These are phyloP conservation scores for Avena sativa DNA, from an alignment of 176 grass and related monocot species.

Conservation along the genomic window DNA sequence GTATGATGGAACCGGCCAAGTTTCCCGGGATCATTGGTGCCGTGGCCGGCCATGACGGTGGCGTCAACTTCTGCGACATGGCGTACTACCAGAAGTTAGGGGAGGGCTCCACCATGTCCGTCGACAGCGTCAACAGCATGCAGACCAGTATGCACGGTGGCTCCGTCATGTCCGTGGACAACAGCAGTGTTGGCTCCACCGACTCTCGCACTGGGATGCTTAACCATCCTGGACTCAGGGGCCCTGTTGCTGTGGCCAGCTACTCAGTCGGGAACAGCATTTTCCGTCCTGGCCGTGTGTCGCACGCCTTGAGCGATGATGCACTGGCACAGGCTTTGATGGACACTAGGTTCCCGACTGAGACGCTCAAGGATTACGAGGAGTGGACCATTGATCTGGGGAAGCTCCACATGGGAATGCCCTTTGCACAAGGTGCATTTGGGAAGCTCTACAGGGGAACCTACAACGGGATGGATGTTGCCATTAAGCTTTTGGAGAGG, in stretches of 20 bases:
- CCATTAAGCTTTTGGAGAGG: conserved; percentile 82
- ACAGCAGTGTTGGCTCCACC: conserved; percentile 68
- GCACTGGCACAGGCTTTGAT: conserved; percentile 82
- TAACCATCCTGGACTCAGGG: conserved; percentile 63
- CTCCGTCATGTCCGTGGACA: conserved; percentile 63
- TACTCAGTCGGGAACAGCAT: conserved; percentile 69
- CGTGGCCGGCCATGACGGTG: conserved; percentile 31
- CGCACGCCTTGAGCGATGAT: conserved; percentile 72
- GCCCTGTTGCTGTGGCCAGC: conserved; percentile 47
- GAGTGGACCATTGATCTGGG: conserved; percentile 83
- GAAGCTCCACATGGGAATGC: conserved; percentile 69
- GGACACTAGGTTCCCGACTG: conserved; percentile 64
- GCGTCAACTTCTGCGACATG: conserved; percentile 66
- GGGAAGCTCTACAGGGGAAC: conserved; percentile 82
- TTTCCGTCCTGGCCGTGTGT: conserved; percentile 64
- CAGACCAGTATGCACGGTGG: conserved; percentile 65
- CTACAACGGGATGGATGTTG: conserved; percentile 77
- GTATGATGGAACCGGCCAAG: conserved; percentile 65
- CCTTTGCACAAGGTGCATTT: conserved; percentile 86
- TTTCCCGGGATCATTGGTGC: conserved; percentile 62
- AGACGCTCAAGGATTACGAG: conserved; percentile 73
- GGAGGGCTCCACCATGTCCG: conserved; percentile 77
- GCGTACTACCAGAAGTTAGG: conserved; percentile 75
- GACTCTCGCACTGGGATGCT: conserved; percentile 69
- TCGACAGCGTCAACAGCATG: conserved; percentile 70